Evolutionary conservation across 2,329 filamentous ascomycete species (phyloP).

Genomic region (Coniochaeta sp.): DNA sequence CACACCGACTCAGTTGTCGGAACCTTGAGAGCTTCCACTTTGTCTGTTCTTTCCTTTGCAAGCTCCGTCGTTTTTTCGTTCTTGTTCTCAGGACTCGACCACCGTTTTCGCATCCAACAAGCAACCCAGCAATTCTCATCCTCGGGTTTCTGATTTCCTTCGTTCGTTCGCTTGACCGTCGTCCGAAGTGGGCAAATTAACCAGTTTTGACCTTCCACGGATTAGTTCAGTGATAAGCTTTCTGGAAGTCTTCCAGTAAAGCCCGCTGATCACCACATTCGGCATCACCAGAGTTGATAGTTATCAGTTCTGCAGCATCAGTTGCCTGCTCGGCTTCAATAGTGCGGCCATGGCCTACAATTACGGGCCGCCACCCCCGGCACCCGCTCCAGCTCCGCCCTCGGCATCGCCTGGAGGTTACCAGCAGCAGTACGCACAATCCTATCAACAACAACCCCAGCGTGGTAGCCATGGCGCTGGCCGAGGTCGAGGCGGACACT

Average conservation of each 20-base stretch:
- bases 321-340: slow-evolving; percentile 5
- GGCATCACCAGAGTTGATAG: neutral
- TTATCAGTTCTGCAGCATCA: neutral
- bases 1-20: neutral
- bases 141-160: neutral
- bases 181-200: neutral
- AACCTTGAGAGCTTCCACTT: neutral
- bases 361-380: slow-evolving; percentile 46
- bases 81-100: neutral
- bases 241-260: neutral
- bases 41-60: neutral
- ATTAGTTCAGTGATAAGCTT: neutral
- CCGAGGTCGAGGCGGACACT: slow-evolving; percentile 30
- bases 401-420: slow-evolving; percentile 26
- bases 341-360: slow-evolving; percentile 46
- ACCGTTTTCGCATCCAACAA: neutral
- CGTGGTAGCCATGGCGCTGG: slow-evolving; percentile 29
- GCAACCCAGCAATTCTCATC: neutral
- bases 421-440: slow-evolving; percentile 27
- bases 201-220: neutral
- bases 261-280: neutral
- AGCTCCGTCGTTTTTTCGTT: neutral
- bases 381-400: slow-evolving; percentile 26
- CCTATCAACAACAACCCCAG: slow-evolving; percentile 26
- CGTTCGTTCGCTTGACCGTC: neutral